Evolutionary conservation across 148 eudicot species (phyloP).

Genomic region (Amaranthus hypochondriacus): DNA sequence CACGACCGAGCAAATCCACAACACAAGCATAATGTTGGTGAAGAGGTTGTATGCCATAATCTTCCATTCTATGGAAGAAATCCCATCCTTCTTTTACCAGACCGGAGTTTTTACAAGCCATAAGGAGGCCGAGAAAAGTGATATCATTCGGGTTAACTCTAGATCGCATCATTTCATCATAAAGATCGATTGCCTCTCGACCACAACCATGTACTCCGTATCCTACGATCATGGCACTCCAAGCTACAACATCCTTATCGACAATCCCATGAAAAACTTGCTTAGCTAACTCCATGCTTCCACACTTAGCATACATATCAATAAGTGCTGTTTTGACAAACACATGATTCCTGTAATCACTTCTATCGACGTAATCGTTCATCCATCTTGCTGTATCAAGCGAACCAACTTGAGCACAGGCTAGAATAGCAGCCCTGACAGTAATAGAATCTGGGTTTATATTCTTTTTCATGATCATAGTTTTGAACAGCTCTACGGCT

Average conservation of each 20-base stretch:
- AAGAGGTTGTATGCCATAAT: slow-evolving; percentile 49
- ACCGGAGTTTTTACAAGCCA: slow-evolving; percentile 74
- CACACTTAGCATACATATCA: slow-evolving; percentile 72
- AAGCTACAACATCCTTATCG: slow-evolving; percentile 55
- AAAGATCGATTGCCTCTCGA: slow-evolving; percentile 57
- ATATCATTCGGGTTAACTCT: slow-evolving; percentile 53
- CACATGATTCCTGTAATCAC: slow-evolving; percentile 29
- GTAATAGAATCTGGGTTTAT: slow-evolving; percentile 54
- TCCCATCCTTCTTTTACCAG: slow-evolving; percentile 71
- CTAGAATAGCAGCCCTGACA: slow-evolving; percentile 40
- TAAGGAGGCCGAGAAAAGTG: slow-evolving; percentile 65
- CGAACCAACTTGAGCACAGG: slow-evolving; percentile 57
- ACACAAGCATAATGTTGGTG: slow-evolving; percentile 73
- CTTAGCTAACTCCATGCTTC: slow-evolving; percentile 56
- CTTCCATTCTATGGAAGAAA: slow-evolving; percentile 56
- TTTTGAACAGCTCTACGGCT: slow-evolving; percentile 48
- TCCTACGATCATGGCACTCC: slow-evolving; percentile 81
- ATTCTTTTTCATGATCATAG: slow-evolving; percentile 32
- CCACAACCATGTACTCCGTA: slow-evolving; percentile 65
- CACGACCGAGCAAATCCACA: slow-evolving; percentile 72
- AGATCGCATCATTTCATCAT: slow-evolving; percentile 39
- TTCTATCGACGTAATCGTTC: slow-evolving; percentile 29
- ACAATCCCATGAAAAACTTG: slow-evolving; percentile 37
- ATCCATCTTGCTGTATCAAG: slow-evolving; percentile 55
- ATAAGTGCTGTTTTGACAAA: slow-evolving; percentile 48